Evolutionary conservation across 805 yeast genomes (phyloP), one percentile per base, ranked within the genome.

Genomic region (Groenewaldozyma tartarivorans): DNA sequence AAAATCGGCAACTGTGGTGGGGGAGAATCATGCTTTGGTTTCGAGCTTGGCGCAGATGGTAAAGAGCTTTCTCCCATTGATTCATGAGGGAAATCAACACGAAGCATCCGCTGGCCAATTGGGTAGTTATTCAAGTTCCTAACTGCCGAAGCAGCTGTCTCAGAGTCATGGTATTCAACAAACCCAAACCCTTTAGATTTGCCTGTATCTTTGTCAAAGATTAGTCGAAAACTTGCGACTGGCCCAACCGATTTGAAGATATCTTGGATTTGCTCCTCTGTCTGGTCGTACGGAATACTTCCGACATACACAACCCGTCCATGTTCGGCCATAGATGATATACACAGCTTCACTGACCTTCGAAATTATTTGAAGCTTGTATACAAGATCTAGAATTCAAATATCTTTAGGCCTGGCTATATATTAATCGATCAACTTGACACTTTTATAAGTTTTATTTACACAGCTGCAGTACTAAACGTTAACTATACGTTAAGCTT

Each of bases 191-290:
- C 96, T 59, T 81, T 86, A 5, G 95, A 84, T 54, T 78, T 79
- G 35, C 45, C 45, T 9, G 95, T 87, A 41, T 78, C 79, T 34
- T 83, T 79, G 58, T 90, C 96, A 57, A 88, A 85, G 58, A 85
- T 71, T 54, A 90, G 70, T 56, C 80, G 79, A 44, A 85, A 65
- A 41, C 74, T 75, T 20, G 74, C 71, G 1, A 90, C 90, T 0
- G 96, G 95, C 1, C 96, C 97, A 2, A 85, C 92, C 1, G 94
- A 78, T 43, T 71, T 68, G 46, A 94, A 94, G 11, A 90, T 75
- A 48, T 84, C 94, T 49, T 75, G 62, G n/a, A 90, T 80, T 58
- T 88, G 96, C 52, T 86, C 94, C 57, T 90, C 97, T 0, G 96
- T 83, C 55, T 83, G 86, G 54, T 90, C 96, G 56, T 79, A 86